These are phyloP conservation scores for Fragilaria radians DNA, from an alignment of 108 stramenopile species.

Conservation along the genomic window DNA sequence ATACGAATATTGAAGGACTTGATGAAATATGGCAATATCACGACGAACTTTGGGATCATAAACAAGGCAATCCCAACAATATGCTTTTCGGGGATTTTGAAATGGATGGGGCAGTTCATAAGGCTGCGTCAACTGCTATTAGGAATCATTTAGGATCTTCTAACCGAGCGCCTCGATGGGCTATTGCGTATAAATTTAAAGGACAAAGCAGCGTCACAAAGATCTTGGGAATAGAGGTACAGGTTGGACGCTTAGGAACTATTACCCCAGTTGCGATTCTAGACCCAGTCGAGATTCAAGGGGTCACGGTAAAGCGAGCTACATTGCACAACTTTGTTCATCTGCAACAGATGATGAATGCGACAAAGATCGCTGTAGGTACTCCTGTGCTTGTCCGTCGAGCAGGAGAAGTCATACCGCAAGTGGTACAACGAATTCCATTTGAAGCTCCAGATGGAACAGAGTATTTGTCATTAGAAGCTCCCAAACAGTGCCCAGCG, in stretches of 20 bases:
- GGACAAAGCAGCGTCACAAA: conserved; percentile 52
- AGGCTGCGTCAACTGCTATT: conserved; percentile 48
- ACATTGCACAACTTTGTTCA: conserved; percentile 89
- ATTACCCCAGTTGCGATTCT: conserved; percentile 90
- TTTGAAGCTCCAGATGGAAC: not conserved
- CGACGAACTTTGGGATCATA: conserved; percentile 18
- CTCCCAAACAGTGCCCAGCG: conserved; percentile 61
- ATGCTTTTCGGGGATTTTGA: conserved; percentile 60
- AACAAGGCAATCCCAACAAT: conserved; percentile 1
- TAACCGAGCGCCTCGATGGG: conserved; percentile 82
- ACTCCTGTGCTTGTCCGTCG: conserved; percentile 63
- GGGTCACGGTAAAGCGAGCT: conserved; percentile 79
- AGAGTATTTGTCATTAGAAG: conserved; percentile 39
- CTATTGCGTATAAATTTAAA: conserved; percentile 90
- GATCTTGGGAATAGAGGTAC: conserved; percentile 57
- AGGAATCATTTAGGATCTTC: conserved; percentile 57
- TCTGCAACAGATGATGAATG: conserved; percentile 50
- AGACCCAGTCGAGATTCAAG: conserved; percentile 73
- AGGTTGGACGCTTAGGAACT: conserved; percentile 89
- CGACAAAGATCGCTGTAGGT: conserved; percentile 30
- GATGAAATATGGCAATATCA: conserved; percentile 41
- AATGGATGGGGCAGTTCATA: conserved; percentile 92
- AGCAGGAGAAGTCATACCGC: conserved; percentile 90
- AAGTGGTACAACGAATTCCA: conserved; percentile 53
- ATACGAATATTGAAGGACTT: conserved; percentile 14